These are phyloP conservation scores for Gastroboletus turbinatus DNA, from an alignment of 1,284 basidiomycete species.

Conservation along the genomic window DNA sequence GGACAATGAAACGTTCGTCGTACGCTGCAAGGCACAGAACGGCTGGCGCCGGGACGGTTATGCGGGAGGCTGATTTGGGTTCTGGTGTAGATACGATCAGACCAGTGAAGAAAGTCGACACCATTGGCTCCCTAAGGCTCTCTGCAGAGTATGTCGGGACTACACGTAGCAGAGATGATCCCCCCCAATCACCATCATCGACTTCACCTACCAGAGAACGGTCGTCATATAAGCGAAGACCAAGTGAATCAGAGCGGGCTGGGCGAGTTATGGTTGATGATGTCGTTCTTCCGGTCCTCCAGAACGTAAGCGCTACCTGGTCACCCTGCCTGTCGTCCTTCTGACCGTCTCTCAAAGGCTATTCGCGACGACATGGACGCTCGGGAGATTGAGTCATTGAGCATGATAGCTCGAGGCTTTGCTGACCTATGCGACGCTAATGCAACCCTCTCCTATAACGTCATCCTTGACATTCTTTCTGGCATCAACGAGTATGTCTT, in stretches of 20 bases:
- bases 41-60: conserved; percentile 69
- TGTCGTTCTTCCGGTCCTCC: conserved; percentile 75
- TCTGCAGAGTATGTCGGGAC: conserved; percentile 83
- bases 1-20: conserved; percentile 60
- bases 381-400: conserved; percentile 83
- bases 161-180: conserved; percentile 53
- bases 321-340: neutral
- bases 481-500: conserved; percentile 84
- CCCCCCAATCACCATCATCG: conserved; percentile 41
- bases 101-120: conserved; percentile 90
- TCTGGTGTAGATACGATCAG: conserved; percentile 86
- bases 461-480: conserved; percentile 86
- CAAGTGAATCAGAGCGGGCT: conserved; percentile 62
- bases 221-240: conserved; percentile 43
- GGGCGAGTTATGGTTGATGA: conserved; percentile 77
- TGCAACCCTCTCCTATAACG: conserved; percentile 79
- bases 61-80: conserved; percentile 80
- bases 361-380: conserved; percentile 85
- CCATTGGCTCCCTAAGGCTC: conserved; percentile 70
- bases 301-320: conserved; percentile 50
- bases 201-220: conserved; percentile 43
- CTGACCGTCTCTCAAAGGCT: conserved; percentile 46
- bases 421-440: conserved; percentile 79
- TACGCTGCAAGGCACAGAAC: conserved; percentile 70
- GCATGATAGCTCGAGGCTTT: conserved; percentile 89